Evolutionary conservation across 192 early-diverging fungal genomes (phyloP), one percentile per base, ranked within the genome.

Genomic region (Coemansia sp.): DNA sequence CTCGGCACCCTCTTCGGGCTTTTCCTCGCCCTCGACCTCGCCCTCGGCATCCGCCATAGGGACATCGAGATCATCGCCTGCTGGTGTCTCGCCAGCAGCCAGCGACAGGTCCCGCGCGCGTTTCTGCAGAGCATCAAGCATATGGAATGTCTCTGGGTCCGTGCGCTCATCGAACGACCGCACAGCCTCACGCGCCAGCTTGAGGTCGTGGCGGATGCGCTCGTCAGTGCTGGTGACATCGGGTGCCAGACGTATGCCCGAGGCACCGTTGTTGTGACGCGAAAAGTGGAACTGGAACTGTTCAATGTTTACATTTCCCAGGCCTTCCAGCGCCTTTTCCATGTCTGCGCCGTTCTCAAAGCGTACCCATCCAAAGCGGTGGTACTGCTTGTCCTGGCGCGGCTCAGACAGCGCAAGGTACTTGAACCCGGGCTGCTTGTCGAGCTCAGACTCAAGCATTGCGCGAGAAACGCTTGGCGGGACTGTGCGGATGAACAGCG

Each of bases 311-410:
- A 86, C 71, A 63, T 85, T 80, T 64, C 92, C 82, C 56, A 93
- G 74, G 38, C 77, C 72, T 22, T 86, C 83, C 67, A 88, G 71
- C 20, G 90, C 89, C 48, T 75, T 80, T 12, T 89, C 86, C 74
- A 96, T 84, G 68, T 96, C 90, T n/a, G 92, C 91, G 20, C 89
- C 93, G 29, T 91, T 81, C 55, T 89, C 85, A 67, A 97, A 96
- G 22, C 89, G 86, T 65, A 94, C 89, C 96, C 96, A 98, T 11
- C 94, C 96, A 63, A 95, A 85, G 16, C 96, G 90, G 72, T 91
- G 86, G 75, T 91, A 91, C 64, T 92, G 89, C 73, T 92, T 92
- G 68, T 86, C 83, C 32, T 91, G 86, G 20, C 87, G 87, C 3
- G 96, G 95, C 63, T 96, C 95, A 14, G 91, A 91, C 6, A 98